Percentiles rank a stretch among this genome's conserved stretches.
These are phyloP conservation scores for Microsporum ferrugineum DNA, from an alignment of 2,329 filamentous ascomycete genomes.

Conservation along the genomic window DNA sequence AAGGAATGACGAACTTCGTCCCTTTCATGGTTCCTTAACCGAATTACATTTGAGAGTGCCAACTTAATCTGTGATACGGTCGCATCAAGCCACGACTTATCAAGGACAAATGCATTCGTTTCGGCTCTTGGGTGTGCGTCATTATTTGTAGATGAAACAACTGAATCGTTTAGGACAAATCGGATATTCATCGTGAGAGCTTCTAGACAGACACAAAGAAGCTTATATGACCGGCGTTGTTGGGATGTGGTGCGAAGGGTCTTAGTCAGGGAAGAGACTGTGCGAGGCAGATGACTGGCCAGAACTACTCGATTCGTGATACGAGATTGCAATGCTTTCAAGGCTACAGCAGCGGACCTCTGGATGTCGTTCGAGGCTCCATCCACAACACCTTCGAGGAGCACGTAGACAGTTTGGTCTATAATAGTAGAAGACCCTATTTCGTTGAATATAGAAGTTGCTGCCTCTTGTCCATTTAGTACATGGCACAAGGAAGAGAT, in stretches of 20 bases:
- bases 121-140: conserved; percentile 19
- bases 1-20: conserved; percentile 57
- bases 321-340: conserved; percentile 51
- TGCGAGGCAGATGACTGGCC: conserved; percentile 77
- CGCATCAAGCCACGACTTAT: conserved; percentile 61
- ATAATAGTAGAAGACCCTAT: conserved; percentile 60
- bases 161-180: conserved; percentile 37
- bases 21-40: conserved; percentile 59
- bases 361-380: conserved; percentile 58
- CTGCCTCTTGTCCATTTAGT: conserved; percentile 40
- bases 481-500: conserved; percentile 44
- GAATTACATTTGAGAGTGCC: conserved; percentile 65
- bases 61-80: conserved; percentile 73
- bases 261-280: conserved; percentile 69
- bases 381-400: conserved; percentile 61
- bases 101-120: conserved; percentile 32
- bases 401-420: conserved; percentile 68
- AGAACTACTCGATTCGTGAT: conserved; percentile 63
- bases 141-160: conserved; percentile 17
- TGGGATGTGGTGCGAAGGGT: conserved; percentile 58
- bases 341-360: conserved; percentile 53
- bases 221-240: conserved; percentile 47
- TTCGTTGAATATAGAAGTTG: conserved; percentile 35
- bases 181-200: conserved; percentile 42
- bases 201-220: conserved; percentile 53